phyloP scores from a whole-genome alignment of 129 eudicot genomes.

The Flaveria ramosissima region DNA sequence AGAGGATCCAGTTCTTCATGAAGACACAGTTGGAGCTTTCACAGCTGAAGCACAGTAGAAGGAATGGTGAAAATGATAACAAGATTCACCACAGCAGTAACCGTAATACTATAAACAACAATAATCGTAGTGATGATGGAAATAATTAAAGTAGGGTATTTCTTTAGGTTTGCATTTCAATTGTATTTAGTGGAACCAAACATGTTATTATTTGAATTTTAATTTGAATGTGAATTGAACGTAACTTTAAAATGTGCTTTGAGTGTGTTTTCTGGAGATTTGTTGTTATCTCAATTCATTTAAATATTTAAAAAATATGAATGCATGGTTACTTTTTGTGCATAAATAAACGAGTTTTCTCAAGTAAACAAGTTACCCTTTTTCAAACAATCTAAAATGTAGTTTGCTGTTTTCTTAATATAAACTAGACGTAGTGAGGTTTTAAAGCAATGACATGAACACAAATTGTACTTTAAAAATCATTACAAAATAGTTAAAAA shows the following conservation, averaged over 20 bases:
- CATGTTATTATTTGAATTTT: background rate
- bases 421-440: too few species aligned
- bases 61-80: constrained; percentile 37
- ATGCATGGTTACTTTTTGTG: too few species aligned
- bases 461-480: too few species aligned
- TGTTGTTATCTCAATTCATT: too few species aligned
- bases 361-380: too few species aligned
- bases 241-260: background rate
- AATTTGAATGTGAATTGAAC: background rate
- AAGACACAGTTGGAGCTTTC: constrained; percentile 78
- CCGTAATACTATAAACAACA: constrained; percentile 43
- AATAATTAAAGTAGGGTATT: constrained; percentile 44
- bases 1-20: constrained; percentile 75
- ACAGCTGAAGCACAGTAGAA: constrained; percentile 49
- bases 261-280: background rate
- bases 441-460: too few species aligned
- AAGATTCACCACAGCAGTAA: constrained; percentile 44
- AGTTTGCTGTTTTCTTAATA: too few species aligned
- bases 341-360: too few species aligned
- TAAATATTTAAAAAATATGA: too few species aligned
- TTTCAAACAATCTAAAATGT: too few species aligned
- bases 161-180: constrained; percentile 27
- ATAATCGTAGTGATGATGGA: constrained; percentile 53
- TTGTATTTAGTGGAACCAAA: too few species aligned
- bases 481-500: too few species aligned